phyloP scores from a whole-genome alignment of 1,284 basidiomycete species.

The Fomitopsis palustris region DNA sequence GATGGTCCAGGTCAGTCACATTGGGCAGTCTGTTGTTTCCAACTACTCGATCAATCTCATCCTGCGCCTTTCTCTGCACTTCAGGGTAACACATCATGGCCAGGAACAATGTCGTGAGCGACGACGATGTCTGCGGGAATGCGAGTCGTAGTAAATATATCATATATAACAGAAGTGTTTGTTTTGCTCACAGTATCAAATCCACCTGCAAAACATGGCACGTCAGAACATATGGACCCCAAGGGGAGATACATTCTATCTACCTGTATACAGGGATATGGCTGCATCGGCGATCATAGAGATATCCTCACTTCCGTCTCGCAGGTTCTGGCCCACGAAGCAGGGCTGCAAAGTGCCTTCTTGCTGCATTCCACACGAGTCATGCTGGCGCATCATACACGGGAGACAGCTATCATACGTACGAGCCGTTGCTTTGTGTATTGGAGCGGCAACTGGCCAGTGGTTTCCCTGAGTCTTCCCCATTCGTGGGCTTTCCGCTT shows the following conservation, averaged over 20 bases:
- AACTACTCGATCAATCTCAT: conserved; percentile 28
- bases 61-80: conserved; percentile 28
- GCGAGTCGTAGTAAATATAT: not conserved
- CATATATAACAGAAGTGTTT: not conserved
- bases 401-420: not conserved
- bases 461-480: conserved; percentile 15
- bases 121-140: conserved; percentile 22
- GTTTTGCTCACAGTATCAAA: conserved; percentile 23
- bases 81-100: conserved; percentile 31
- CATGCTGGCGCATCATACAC: too few species aligned
- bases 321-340: conserved; percentile 21
- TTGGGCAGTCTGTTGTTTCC: conserved; percentile 27
- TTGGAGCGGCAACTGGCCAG: conserved; percentile 22
- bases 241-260: not conserved
- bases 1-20: conserved; percentile 25
- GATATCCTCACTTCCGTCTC: conserved; percentile 19
- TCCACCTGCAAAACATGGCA: conserved; percentile 13
- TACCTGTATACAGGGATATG: conserved; percentile 25
- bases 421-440: conserved; percentile 25
- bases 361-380: conserved; percentile 13
- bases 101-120: conserved; percentile 25
- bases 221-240: not conserved
- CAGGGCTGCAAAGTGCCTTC: conserved; percentile 23
- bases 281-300: conserved; percentile 26
- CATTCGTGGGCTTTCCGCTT: conserved; percentile 16